These are phyloP conservation scores for Actinomucor elegans DNA, from an alignment of 371 early-diverging fungal genomes.

Conservation along the genomic window DNA sequence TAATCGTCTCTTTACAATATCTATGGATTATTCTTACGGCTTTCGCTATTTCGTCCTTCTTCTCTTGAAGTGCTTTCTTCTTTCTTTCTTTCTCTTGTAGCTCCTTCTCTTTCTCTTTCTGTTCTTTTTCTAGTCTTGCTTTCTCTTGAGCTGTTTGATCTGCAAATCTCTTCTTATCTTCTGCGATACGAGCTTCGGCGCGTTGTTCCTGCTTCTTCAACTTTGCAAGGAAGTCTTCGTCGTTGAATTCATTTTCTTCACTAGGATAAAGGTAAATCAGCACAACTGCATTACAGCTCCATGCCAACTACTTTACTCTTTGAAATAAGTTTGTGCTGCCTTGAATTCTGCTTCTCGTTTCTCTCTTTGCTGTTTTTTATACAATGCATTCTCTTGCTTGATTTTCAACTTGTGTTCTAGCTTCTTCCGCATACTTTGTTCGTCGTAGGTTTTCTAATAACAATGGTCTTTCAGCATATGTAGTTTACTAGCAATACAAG, in stretches of 20 bases:
- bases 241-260: not conserved
- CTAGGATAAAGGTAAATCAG: not conserved
- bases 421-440: not conserved
- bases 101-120: slow-evolving; percentile 20
- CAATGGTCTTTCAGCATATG: too few relatives aligned
- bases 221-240: slow-evolving; percentile 15
- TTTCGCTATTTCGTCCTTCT: slow-evolving; percentile 18
- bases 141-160: slow-evolving; percentile 7
- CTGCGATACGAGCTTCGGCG: slow-evolving; percentile 19
- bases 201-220: slow-evolving; percentile 6
- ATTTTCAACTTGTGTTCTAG: slow-evolving; percentile 1
- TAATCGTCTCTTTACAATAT: too few relatives aligned
- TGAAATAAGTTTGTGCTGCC: too few relatives aligned
- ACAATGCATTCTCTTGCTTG: not conserved
- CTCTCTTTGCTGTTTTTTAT: not conserved
- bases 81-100: slow-evolving; percentile 16
- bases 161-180: slow-evolving; percentile 18
- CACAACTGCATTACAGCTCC: not conserved
- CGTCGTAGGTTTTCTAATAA: not conserved
- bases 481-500: too few relatives aligned
- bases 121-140: slow-evolving; percentile 12
- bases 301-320: too few relatives aligned
- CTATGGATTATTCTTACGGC: too few relatives aligned
- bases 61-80: slow-evolving; percentile 24
- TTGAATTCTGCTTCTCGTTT: not conserved